Conservation (phyloP, 176 grass and related monocot species). For the Secale cereale region DNA sequence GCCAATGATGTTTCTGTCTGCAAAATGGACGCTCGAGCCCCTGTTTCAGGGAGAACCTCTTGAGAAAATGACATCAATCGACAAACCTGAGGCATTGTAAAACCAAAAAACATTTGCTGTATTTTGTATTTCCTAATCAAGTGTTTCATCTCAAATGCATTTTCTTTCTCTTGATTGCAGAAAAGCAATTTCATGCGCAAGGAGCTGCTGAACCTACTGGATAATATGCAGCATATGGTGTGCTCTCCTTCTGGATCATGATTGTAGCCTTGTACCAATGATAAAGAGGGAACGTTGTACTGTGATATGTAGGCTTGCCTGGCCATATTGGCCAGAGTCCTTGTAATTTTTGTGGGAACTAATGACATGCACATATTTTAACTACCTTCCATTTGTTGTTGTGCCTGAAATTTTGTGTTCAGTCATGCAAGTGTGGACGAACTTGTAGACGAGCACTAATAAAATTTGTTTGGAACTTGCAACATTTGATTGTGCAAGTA, state of each 20-base stretch:
- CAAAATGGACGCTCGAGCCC: slow-evolving; percentile 43
- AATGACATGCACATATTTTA: slow-evolving; percentile 2
- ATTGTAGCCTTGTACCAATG: not conserved
- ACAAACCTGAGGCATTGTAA: not conserved
- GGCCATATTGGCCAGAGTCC: not conserved
- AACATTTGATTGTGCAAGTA: no score
- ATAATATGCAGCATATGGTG: not conserved
- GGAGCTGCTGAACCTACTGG: not conserved
- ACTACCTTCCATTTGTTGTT: not conserved
- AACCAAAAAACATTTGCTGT: no score
- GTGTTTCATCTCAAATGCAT: not conserved
- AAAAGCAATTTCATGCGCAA: not conserved
- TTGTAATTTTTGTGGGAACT: not conserved
- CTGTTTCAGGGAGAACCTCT: slow-evolving; percentile 5
- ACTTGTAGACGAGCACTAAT: no score
- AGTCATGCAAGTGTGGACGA: not conserved
- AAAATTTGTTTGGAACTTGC: no score
- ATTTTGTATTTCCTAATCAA: no score
- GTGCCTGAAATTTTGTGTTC: not conserved
- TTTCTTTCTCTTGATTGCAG: not conserved
- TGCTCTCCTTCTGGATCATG: not conserved
- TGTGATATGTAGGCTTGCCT: slow-evolving; percentile 17
- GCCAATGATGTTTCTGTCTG: slow-evolving; percentile 44
- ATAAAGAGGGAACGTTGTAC: not conserved
- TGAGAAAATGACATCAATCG: not conserved